Evolutionary conservation across 2,329 filamentous ascomycete species (phyloP).

Genomic region (Verticillium nubilum): DNA sequence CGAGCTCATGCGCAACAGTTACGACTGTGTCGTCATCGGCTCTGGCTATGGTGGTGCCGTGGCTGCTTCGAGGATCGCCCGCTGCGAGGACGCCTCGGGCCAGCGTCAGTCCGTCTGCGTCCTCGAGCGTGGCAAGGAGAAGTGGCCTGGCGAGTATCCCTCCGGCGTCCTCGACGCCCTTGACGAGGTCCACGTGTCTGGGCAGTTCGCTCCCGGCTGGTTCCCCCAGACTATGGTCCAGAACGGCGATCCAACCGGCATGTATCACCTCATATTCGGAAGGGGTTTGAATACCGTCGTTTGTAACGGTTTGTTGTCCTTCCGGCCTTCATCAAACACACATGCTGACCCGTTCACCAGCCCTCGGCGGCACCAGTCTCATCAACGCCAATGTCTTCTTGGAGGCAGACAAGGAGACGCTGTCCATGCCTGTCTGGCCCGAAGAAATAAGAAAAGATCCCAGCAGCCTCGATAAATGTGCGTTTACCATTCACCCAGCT

Average conservation of each 20-base stretch:
- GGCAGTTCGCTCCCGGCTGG: slow-evolving; percentile 40
- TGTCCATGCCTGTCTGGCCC: slow-evolving; percentile 54
- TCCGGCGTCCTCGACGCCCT: slow-evolving; percentile 37
- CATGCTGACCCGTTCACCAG: slow-evolving; percentile 21
- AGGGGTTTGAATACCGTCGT: slow-evolving; percentile 59
- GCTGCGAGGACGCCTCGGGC: slow-evolving; percentile 34
- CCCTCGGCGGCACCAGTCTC: slow-evolving; percentile 60
- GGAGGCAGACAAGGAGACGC: slow-evolving; percentile 48
- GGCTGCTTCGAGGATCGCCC: slow-evolving; percentile 59
- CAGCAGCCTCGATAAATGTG: slow-evolving; percentile 41
- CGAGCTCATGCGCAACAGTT: slow-evolving; percentile 49
- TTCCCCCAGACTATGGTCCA: slow-evolving; percentile 35
- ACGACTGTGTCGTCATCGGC: slow-evolving; percentile 63
- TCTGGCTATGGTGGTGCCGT: slow-evolving; percentile 65
- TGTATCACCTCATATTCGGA: slow-evolving; percentile 59
- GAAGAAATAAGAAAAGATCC: slow-evolving; percentile 43
- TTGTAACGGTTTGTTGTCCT: slow-evolving; percentile 43
- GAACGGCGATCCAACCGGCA: slow-evolving; percentile 49
- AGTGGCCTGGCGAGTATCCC: slow-evolving; percentile 63
- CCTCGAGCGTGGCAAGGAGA: slow-evolving; percentile 59
- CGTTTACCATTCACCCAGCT: slow-evolving; percentile 16
- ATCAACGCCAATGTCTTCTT: slow-evolving; percentile 65
- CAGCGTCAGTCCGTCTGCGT: slow-evolving; percentile 52
- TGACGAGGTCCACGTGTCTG: slow-evolving; percentile 51
- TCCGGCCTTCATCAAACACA: neutral